These are phyloP conservation scores for Russula dissimulans DNA, from an alignment of 768 basidiomycete genomes.

Conservation along the genomic window DNA sequence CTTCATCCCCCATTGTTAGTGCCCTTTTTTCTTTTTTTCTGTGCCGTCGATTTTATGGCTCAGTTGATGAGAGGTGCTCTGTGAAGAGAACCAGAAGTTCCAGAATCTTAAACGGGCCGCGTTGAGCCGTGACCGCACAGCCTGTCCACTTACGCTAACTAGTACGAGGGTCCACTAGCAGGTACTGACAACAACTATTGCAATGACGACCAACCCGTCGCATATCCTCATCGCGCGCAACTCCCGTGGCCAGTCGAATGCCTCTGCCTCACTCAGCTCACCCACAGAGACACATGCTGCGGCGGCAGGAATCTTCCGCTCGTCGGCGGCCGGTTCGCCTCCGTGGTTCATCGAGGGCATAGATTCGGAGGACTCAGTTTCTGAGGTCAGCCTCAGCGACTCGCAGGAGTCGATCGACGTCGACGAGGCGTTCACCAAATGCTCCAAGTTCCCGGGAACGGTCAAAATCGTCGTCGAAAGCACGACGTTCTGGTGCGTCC, in stretches of 20 bases:
- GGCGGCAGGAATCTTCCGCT: constrained; percentile 74
- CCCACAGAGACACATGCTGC: constrained; percentile 86
- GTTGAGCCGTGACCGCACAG: not conserved
- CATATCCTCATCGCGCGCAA: constrained; percentile 86
- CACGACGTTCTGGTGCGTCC: constrained; percentile 80
- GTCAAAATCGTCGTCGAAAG: constrained; percentile 87
- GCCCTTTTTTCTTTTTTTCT: too few species aligned
- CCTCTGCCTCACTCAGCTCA: constrained; percentile 71
- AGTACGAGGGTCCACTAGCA: not conserved
- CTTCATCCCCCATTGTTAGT: too few species aligned
- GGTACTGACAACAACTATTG: not conserved
- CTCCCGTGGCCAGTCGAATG: constrained; percentile 65
- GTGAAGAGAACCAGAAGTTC: too few species aligned
- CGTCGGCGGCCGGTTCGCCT: constrained; percentile 53
- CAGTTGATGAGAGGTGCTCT: too few species aligned
- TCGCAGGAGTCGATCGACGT: constrained; percentile 64
- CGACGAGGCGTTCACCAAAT: constrained; percentile 67
- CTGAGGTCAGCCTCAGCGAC: constrained; percentile 58
- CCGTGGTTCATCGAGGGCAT: constrained; percentile 73
- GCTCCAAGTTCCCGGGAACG: constrained; percentile 64
- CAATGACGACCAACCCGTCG: constrained; percentile 67
- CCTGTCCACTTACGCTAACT: not conserved
- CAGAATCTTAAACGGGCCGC: too few species aligned
- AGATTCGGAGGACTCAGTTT: constrained; percentile 57
- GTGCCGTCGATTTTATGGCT: too few species aligned